Evolutionary conservation across 2,329 filamentous ascomycete species (phyloP), one percentile per base, ranked within the genome.

Genomic region (Sporothrix pallida): DNA sequence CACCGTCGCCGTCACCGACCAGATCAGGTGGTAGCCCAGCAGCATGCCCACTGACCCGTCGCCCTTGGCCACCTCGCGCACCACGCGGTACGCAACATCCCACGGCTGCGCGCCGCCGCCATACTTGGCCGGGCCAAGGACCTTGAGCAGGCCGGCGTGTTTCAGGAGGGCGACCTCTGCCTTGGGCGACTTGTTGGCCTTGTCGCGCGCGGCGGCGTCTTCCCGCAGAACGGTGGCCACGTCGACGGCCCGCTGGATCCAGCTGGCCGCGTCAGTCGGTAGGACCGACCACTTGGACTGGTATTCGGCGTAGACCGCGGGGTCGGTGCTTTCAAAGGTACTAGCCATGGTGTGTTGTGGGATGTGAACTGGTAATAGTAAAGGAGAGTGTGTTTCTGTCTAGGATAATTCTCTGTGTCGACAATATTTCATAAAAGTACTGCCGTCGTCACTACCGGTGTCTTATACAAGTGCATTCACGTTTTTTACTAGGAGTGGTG

Each of bases 11-110:
- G 87, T 91, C 0, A 85, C 88, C 0, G 86, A 88, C 89, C 89
- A 92, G 8, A 91, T 82, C 4, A 91, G 81, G 77, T 91, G 89
- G 76, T 91, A 91, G 0, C 88, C 89, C 0, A 91, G 82, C 0
- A 92, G 83, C 89, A 91, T 90, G 1, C 89, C 90, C 46, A 92
- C 82, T 0, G 87, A 89, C 84, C 89, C 90, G 79, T 92, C 90
- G 0, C 84, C 87, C 77, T 89, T 89, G 0, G 90, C 88, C 6
- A 92, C 87, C 74, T 91, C 88, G 0, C 89, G 84, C 42, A 91
- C 90, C 0, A 82, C 83, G 77, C 87, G 87, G 77, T 89, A 91
- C 0, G 83, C 89, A 1, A 89, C 83, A 31, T 79, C 82, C 83
- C 83, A 84, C 0, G 83, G 81, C 76, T 84, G 82, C 10, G 78